A percentile compares a stretch with the other conserved stretches of the same genome.
Evolutionary conservation across 352 stramenopile genomes (phyloP).

Genomic region (Pythium coloratum): DNA sequence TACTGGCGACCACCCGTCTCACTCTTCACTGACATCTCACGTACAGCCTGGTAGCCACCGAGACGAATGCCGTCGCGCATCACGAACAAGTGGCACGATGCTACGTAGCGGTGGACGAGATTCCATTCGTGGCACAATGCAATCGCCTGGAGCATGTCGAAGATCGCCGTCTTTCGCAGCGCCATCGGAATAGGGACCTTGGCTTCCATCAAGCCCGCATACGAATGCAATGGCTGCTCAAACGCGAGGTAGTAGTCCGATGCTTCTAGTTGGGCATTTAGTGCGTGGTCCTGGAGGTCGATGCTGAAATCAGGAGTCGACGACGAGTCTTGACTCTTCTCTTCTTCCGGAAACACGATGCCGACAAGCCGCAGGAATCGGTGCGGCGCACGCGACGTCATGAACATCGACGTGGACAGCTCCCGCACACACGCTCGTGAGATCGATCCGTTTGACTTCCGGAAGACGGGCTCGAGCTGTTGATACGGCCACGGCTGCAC

Average conservation of each 20-base stretch:
- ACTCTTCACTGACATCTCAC: slow-evolving; percentile 25
- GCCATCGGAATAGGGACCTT: slow-evolving; percentile 41
- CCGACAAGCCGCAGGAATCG: slow-evolving; percentile 63
- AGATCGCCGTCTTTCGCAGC: slow-evolving; percentile 69
- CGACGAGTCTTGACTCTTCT: neutral
- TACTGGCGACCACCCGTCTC: slow-evolving; percentile 35
- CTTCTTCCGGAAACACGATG: slow-evolving; percentile 64
- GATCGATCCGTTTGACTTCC: slow-evolving; percentile 39
- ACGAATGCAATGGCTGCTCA: slow-evolving; percentile 76
- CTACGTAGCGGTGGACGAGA: slow-evolving; percentile 81
- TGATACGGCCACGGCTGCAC: slow-evolving; percentile 81
- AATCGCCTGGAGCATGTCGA: slow-evolving; percentile 66
- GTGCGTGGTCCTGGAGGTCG: slow-evolving; percentile 1
- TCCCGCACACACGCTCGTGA: slow-evolving; percentile 60
- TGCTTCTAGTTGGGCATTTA: slow-evolving; percentile 29
- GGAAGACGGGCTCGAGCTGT: slow-evolving; percentile 55
- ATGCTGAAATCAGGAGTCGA: slow-evolving; percentile 1
- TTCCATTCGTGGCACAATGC: slow-evolving; percentile 62
- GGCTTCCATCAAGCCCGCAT: slow-evolving; percentile 72
- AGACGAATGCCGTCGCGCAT: slow-evolving; percentile 68
- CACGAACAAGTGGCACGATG: slow-evolving; percentile 69
- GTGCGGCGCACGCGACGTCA: slow-evolving; percentile 43
- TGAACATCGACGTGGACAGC: slow-evolving; percentile 42
- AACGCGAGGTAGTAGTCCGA: slow-evolving; percentile 77
- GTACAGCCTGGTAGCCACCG: slow-evolving; percentile 69